These are phyloP conservation scores for Athelia psychrophila DNA, from an alignment of 1,284 basidiomycete genomes.

Conservation along the genomic window DNA sequence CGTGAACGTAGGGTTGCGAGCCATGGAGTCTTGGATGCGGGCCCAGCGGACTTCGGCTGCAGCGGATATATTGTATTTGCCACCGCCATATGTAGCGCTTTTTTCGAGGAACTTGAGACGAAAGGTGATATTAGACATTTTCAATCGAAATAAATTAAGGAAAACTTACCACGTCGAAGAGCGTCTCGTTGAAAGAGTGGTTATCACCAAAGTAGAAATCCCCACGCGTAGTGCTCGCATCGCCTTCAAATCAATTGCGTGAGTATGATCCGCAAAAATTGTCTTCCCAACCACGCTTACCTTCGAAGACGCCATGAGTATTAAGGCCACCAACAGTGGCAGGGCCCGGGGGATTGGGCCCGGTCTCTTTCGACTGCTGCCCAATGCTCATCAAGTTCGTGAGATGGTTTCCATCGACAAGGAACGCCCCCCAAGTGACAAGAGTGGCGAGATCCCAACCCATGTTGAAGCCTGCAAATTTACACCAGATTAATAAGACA, in stretches of 20 bases:
- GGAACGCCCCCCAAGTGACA: background rate
- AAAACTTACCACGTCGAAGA: constrained; percentile 18
- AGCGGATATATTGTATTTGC: background rate
- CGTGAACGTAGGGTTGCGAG: constrained; percentile 21
- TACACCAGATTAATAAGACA: background rate
- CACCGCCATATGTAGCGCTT: background rate
- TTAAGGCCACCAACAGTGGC: constrained; percentile 1
- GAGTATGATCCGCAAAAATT: background rate
- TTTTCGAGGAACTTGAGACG: background rate
- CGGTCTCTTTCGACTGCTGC: background rate
- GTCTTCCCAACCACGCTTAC: background rate
- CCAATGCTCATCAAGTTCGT: constrained; percentile 1
- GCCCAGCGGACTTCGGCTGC: constrained; percentile 11
- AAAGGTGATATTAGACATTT: background rate
- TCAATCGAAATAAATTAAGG: background rate
- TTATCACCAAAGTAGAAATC: constrained; percentile 23
- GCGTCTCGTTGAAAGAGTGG: constrained; percentile 22
- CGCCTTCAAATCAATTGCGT: constrained; percentile 1
- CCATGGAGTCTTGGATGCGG: constrained; percentile 23
- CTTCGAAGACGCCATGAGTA: background rate
- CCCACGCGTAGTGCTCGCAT: constrained; percentile 12
- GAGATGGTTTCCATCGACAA: constrained; percentile 1
- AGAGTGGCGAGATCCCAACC: background rate
- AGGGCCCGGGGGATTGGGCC: background rate
- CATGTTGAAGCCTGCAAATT: background rate